Evolutionary conservation across 2,329 filamentous ascomycete species (phyloP).

Genomic region (Mycosphaerella arachidis): DNA sequence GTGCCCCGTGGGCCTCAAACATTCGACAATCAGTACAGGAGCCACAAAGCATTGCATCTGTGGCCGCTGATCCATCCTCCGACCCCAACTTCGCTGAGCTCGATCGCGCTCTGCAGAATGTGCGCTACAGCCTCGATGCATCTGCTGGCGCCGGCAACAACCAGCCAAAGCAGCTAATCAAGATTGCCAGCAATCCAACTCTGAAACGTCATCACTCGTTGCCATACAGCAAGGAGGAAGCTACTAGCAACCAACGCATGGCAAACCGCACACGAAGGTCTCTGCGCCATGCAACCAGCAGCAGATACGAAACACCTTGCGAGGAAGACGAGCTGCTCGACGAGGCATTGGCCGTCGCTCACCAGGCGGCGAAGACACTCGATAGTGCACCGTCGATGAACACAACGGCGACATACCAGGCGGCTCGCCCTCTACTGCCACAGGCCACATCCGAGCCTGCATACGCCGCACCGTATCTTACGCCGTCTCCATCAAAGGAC

Average conservation of each 20-base stretch:
- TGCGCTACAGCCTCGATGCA: constrained; percentile 55
- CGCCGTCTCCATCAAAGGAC: constrained; percentile 75
- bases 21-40: constrained; percentile 71
- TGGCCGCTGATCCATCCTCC: constrained; percentile 41
- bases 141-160: constrained; percentile 31
- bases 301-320: constrained; percentile 88
- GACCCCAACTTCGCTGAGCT: constrained; percentile 55
- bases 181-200: constrained; percentile 42
- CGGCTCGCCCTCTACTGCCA: constrained; percentile 47
- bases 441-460: constrained; percentile 63
- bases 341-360: constrained; percentile 75
- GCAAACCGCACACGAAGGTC: constrained; percentile 77
- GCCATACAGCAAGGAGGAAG: constrained; percentile 41
- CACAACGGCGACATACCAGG: constrained; percentile 8
- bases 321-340: constrained; percentile 95
- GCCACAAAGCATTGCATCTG: constrained; percentile 52
- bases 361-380: constrained; percentile 67
- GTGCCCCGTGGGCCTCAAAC: constrained; percentile 68
- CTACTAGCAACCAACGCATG: constrained; percentile 54
- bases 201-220: constrained; percentile 48
- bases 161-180: constrained; percentile 30
- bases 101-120: constrained; percentile 57
- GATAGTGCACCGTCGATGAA: constrained; percentile 42
- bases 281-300: constrained; percentile 66
- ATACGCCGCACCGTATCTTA: constrained; percentile 53